Conservation (phyloP, 805 yeast species). For the Kuraishia piskuri region DNA sequence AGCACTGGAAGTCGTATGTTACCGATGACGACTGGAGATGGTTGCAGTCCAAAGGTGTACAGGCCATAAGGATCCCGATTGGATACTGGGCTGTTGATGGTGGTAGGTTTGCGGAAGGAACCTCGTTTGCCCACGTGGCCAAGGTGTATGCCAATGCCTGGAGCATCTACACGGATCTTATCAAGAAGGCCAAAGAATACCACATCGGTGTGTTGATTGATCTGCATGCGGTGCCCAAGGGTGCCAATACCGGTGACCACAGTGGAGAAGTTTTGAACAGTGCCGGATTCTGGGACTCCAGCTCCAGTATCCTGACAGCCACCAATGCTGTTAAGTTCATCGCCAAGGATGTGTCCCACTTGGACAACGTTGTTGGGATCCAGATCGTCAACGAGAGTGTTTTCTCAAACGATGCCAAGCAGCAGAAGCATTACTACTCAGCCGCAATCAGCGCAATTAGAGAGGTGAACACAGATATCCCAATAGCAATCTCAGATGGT, state of each 20-base stretch:
- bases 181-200: conserved; percentile 50
- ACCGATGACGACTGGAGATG: conserved; percentile 73
- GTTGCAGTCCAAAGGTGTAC: conserved; percentile 59
- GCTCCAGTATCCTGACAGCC: conserved; percentile 33
- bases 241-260: conserved; percentile 83
- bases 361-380: conserved; percentile 70
- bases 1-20: conserved; percentile 60
- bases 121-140: conserved; percentile 50
- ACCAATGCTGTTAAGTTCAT: conserved; percentile 47
- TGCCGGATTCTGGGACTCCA: conserved; percentile 58
- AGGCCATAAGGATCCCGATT: conserved; percentile 75
- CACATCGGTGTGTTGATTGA: conserved; percentile 75
- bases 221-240: conserved; percentile 85
- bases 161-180: conserved; percentile 45
- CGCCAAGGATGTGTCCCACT: conserved; percentile 45
- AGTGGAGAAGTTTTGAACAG: conserved; percentile 58
- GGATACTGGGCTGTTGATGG: conserved; percentile 85
- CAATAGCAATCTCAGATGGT: conserved; percentile 82
- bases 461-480: conserved; percentile 43
- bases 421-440: conserved; percentile 53
- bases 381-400: conserved; percentile 84
- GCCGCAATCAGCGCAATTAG: conserved; percentile 58
- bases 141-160: conserved; percentile 69
- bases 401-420: conserved; percentile 43
- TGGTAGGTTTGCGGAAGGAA: conserved; percentile 45